Base-by-base conservation (phyloP, 2,329 filamentous ascomycete genomes). In the Diaporthe ampelina region DNA sequence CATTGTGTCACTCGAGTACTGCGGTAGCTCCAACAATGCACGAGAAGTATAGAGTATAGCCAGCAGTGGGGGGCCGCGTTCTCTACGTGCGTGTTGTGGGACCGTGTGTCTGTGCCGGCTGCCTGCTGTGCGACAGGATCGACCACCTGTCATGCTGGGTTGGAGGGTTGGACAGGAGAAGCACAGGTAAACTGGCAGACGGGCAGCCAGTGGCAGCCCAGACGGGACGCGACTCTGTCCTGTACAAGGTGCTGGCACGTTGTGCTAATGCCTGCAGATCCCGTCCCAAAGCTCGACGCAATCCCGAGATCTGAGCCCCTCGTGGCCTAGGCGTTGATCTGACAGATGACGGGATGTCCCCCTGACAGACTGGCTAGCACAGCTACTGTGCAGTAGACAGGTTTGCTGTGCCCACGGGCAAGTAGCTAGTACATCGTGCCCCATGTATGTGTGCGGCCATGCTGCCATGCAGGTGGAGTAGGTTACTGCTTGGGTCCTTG, bases 291-390 rank as follows among this genome's bases (percentile, higher is more conserved):
- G 21, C 15, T 67, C 45, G 35, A 63, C 21, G 29, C 32, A 32
- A 26, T 71, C 29, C 69, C 69, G 32, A 72, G 57, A 72, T 72
- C 69, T 61, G 43, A 29, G 11, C 43, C 45, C n/a, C 43, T 71
- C 57, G 10, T 61, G 29, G 17, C 45, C 26, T 70, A 10, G 43
- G 58, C 45, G 48, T 37, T 48, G 40, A 71, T 72, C 57, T 63
- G 69, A 35, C 54, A 57, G 54, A 59, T 70, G 54, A 48, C 45
- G 29, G 29, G 40, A 52, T 59, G 56, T 11, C 45, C 69, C 69
- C 57, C 56, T 71, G 69, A 32, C 57, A 52, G 67, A 52, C 58
- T 19, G 68, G 13, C 54, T 24, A 54, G 56, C 56, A 40, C 4
- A 21, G 29, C 54, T 40, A 13, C 37, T 40, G 37, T 15, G 37